Conservation (phyloP, 2,329 filamentous ascomycete genomes). For the Alternaria infectoria region DNA sequence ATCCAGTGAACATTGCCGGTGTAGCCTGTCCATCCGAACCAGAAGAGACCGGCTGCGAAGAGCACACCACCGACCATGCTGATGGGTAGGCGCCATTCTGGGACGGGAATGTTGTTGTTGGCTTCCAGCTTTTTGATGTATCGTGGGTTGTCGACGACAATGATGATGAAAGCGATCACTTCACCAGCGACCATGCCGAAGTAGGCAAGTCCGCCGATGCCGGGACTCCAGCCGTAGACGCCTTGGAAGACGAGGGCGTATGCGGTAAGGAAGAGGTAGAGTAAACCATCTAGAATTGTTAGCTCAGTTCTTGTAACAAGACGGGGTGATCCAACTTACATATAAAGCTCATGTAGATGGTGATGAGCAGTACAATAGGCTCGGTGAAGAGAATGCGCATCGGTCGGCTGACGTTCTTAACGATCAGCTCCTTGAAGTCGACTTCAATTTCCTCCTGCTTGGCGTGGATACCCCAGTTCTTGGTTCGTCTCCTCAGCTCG, state of each 20-base stretch:
- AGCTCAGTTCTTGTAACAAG: not conserved
- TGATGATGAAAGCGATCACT: slow-evolving; percentile 68
- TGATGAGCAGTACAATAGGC: slow-evolving; percentile 57
- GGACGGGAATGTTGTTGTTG: slow-evolving; percentile 59
- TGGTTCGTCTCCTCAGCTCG: slow-evolving; percentile 61
- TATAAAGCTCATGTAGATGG: slow-evolving; percentile 54
- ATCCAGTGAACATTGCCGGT: slow-evolving; percentile 51
- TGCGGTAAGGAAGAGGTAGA: slow-evolving; percentile 82
- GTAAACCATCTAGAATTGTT: slow-evolving; percentile 67
- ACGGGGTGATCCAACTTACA: slow-evolving; percentile 26
- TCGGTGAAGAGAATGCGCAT: slow-evolving; percentile 58
- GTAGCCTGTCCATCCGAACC: slow-evolving; percentile 54
- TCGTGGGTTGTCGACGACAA: slow-evolving; percentile 68
- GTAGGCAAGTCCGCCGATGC: slow-evolving; percentile 78
- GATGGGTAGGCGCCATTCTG: slow-evolving; percentile 64
- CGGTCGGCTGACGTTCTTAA: slow-evolving; percentile 61
- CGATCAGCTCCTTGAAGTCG: slow-evolving; percentile 56
- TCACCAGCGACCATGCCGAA: slow-evolving; percentile 83
- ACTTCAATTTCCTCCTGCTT: slow-evolving; percentile 62
- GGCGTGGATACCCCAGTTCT: slow-evolving; percentile 68
- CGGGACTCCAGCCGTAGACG: slow-evolving; percentile 72
- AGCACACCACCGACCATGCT: slow-evolving; percentile 60
- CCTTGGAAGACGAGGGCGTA: slow-evolving; percentile 80
- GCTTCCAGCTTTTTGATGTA: slow-evolving; percentile 61
- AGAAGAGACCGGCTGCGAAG: slow-evolving; percentile 48